A percentile compares a stretch with the other conserved stretches of the same genome.
Evolutionary conservation across 768 basidiomycete genomes (phyloP).

Genomic region (Lentinula detonsa): DNA sequence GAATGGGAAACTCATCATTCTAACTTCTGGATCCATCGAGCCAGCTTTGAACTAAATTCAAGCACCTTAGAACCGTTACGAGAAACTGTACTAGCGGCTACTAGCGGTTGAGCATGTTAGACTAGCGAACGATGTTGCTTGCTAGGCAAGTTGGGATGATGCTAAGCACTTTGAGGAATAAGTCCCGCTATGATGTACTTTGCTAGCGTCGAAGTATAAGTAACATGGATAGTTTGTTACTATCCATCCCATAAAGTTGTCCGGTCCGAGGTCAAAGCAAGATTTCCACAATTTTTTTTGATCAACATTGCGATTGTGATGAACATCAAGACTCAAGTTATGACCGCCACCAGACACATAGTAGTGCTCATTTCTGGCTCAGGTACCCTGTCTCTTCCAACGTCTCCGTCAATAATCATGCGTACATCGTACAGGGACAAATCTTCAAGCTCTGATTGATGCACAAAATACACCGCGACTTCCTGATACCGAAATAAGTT

Average conservation of each 20-base stretch:
- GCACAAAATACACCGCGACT: slow-evolving; percentile 72
- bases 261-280: background rate
- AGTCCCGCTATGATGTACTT: background rate
- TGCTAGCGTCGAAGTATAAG: too few relatives aligned
- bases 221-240: too few relatives aligned
- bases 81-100: slow-evolving; percentile 22
- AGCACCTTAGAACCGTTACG: slow-evolving; percentile 33
- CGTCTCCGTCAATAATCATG: background rate
- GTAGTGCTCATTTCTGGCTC: slow-evolving; percentile 49
- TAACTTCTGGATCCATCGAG: slow-evolving; percentile 35
- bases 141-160: slow-evolving; percentile 38
- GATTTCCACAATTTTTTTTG: background rate
- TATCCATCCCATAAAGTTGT: too few relatives aligned
- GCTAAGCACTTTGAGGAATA: slow-evolving; percentile 18
- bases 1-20: slow-evolving; percentile 34
- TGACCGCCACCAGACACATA: slow-evolving; percentile 19
- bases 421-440: slow-evolving; percentile 58
- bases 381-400: slow-evolving; percentile 24
- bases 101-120: slow-evolving; percentile 29
- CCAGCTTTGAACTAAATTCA: slow-evolving; percentile 25
- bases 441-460: slow-evolving; percentile 94
- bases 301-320: background rate
- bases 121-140: slow-evolving; percentile 36
- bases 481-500: slow-evolving; percentile 62
- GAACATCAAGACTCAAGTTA: background rate